Evolutionary conservation across 306 rosid genomes (phyloP).

Genomic region (Malus orientalis): DNA sequence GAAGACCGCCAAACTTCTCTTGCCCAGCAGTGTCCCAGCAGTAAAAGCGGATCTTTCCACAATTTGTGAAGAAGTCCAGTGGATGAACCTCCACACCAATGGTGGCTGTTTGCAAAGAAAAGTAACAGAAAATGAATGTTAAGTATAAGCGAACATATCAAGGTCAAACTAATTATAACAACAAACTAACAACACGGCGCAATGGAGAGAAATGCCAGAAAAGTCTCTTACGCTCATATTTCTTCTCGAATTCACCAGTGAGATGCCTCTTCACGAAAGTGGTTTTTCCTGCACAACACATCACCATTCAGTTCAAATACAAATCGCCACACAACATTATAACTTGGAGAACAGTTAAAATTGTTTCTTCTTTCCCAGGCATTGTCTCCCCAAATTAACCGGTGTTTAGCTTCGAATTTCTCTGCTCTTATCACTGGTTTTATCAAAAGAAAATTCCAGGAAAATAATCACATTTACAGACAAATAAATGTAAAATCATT

Average conservation of each 20-base stretch:
- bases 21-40: slow-evolving; percentile 91
- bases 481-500: neutral
- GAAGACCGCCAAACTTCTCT: slow-evolving; percentile 74
- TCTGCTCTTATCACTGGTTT: neutral
- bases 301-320: neutral
- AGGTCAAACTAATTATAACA: neutral
- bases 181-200: neutral
- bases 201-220: neutral
- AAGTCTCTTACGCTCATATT: slow-evolving; percentile 51
- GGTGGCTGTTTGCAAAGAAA: slow-evolving; percentile 40
- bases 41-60: slow-evolving; percentile 62
- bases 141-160: neutral
- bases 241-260: slow-evolving; percentile 81
- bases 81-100: slow-evolving; percentile 85
- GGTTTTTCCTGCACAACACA: slow-evolving; percentile 46
- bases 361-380: neutral
- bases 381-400: neutral
- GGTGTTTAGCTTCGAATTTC: neutral
- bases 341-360: neutral
- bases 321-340: neutral
- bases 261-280: slow-evolving; percentile 71
- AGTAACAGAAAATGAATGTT: neutral
- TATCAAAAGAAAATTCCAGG: neutral
- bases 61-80: slow-evolving; percentile 58
- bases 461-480: neutral